These are phyloP conservation scores for Ehretia macrophylla DNA, from an alignment of 257 asterid genomes.

Conservation along the genomic window DNA sequence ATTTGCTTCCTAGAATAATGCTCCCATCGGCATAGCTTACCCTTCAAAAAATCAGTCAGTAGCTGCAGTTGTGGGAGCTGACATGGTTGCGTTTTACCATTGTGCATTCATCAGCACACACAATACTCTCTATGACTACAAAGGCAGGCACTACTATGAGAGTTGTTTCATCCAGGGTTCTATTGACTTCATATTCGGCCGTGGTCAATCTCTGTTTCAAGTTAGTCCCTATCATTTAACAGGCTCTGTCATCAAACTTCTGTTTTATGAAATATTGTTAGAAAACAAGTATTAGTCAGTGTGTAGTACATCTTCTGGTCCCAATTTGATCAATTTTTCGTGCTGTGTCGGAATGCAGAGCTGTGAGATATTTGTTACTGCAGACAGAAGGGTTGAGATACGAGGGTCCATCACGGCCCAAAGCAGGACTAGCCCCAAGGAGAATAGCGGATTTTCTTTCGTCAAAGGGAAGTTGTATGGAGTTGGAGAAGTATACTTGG, in stretches of 20 bases:
- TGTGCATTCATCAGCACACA: slow-evolving; percentile 69
- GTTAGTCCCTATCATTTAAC: slow-evolving; percentile 20
- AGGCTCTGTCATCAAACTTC: too few relatives aligned
- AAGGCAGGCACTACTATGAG: slow-evolving; percentile 75
- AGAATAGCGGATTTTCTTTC: slow-evolving; percentile 68
- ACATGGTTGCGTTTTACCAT: slow-evolving; percentile 65
- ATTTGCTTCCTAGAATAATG: slow-evolving; percentile 45
- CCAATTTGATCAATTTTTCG: background rate
- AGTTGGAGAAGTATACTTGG: slow-evolving; percentile 52
- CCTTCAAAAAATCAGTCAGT: slow-evolving; percentile 47
- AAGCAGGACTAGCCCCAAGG: slow-evolving; percentile 30
- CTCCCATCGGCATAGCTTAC: slow-evolving; percentile 28
- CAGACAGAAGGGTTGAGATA: slow-evolving; percentile 38
- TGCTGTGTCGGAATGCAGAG: slow-evolving; percentile 33
- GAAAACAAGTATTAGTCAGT: too few relatives aligned
- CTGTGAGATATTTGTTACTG: slow-evolving; percentile 64
- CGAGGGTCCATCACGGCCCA: slow-evolving; percentile 70
- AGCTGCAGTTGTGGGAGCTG: slow-evolving; percentile 64
- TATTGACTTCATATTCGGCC: slow-evolving; percentile 68
- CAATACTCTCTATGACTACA: slow-evolving; percentile 66
- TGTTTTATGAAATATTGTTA: too few relatives aligned
- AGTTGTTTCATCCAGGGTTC: slow-evolving; percentile 77
- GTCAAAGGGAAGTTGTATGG: slow-evolving; percentile 69
- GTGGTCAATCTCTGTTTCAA: slow-evolving; percentile 58
- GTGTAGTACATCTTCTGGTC: too few relatives aligned